Conservation (phyloP, 371 early-diverging fungal species). For the Haplosporangium sp. region DNA sequence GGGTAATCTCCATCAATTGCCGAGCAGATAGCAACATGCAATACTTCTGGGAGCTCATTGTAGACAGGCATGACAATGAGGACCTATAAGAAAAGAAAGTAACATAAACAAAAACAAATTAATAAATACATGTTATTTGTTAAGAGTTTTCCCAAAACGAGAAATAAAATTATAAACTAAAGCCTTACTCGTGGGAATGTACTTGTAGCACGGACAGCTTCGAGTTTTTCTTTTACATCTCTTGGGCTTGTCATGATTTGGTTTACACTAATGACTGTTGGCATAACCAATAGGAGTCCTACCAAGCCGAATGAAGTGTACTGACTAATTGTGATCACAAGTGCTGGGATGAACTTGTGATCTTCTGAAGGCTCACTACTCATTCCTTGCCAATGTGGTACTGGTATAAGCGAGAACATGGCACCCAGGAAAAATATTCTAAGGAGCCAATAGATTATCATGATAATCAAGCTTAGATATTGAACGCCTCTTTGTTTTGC, state of each 20-base stretch:
- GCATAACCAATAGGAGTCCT: slow-evolving; percentile 17
- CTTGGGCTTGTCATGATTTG: slow-evolving; percentile 22
- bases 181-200: slow-evolving; percentile 26
- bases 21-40: slow-evolving; percentile 32
- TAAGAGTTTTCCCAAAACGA: too few species aligned
- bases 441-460: slow-evolving; percentile 13
- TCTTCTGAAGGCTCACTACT: not conserved
- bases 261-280: slow-evolving; percentile 22
- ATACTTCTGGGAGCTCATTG: slow-evolving; percentile 31
- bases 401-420: slow-evolving; percentile 25
- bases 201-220: slow-evolving; percentile 19
- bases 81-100: slow-evolving; percentile 12
- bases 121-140: too few species aligned
- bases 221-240: slow-evolving; percentile 26
- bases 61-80: slow-evolving; percentile 39
- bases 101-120: not conserved
- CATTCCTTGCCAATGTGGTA: slow-evolving; percentile 29
- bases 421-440: slow-evolving; percentile 20
- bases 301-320: slow-evolving; percentile 20
- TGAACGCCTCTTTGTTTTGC: slow-evolving; percentile 23
- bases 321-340: slow-evolving; percentile 8
- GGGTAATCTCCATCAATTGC: slow-evolving; percentile 37
- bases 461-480: slow-evolving; percentile 20
- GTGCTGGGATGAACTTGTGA: slow-evolving; percentile 13
- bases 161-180: too few species aligned